Evolutionary conservation across 495 filamentous ascomycete species (phyloP).

Genomic region (Daldinia loculata): DNA sequence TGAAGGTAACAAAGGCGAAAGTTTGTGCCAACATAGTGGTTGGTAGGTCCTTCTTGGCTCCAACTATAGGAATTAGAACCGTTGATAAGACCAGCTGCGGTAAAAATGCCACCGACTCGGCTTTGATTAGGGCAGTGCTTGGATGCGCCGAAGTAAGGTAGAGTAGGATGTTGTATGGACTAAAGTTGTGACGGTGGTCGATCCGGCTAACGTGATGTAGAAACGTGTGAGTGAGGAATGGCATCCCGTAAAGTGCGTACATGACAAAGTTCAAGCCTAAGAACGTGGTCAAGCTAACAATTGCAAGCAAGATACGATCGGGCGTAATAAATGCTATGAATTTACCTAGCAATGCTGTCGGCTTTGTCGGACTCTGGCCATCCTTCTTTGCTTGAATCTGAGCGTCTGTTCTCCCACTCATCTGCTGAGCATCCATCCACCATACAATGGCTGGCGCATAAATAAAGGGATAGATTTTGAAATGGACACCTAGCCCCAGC

Average conservation of each 20-base stretch:
- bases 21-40: constrained; percentile 98
- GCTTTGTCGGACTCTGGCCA: background rate
- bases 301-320: constrained; percentile 66
- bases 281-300: constrained; percentile 75
- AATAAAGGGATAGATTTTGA: constrained; percentile 98
- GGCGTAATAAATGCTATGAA: constrained; percentile 67
- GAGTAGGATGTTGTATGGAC: constrained; percentile 90
- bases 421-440: constrained; percentile 75
- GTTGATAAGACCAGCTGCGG: constrained; percentile 85
- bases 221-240: constrained; percentile 89
- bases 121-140: constrained; percentile 52
- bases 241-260: constrained; percentile 74
- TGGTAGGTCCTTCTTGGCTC: constrained; percentile 85
- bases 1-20: constrained; percentile 95
- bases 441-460: constrained; percentile 87
- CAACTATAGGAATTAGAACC: constrained; percentile 74
- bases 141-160: constrained; percentile 77
- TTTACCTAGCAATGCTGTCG: background rate
- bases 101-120: constrained; percentile 85
- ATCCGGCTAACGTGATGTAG: constrained; percentile 91
- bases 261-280: constrained; percentile 74
- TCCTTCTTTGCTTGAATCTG: constrained; percentile 1
- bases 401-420: constrained; percentile 18
- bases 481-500: constrained; percentile 87
- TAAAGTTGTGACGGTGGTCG: constrained; percentile 98